Evolutionary conservation across 2,329 filamentous ascomycete genomes (phyloP).

Genomic region (Alternaria rosae): DNA sequence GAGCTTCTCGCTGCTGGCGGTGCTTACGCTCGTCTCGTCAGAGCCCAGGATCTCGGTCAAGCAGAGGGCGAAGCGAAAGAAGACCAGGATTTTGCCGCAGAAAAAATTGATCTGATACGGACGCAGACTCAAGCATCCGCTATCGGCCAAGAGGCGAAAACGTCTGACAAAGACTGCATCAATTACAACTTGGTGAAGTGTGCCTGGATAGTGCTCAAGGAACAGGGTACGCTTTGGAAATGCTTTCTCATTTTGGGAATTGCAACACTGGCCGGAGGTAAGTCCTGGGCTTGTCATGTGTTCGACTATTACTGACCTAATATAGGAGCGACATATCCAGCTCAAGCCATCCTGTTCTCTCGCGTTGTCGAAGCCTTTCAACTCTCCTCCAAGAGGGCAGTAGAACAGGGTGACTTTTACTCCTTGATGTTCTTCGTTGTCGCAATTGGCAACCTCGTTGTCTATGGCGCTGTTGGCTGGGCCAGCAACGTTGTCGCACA

Average conservation of each 20-base stretch:
- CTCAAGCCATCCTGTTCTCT: conserved; percentile 60
- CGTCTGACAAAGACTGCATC: conserved; percentile 29
- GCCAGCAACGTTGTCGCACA: conserved; percentile 56
- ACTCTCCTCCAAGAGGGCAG: conserved; percentile 48
- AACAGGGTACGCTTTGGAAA: conserved; percentile 50
- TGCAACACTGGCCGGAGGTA: conserved; percentile 44
- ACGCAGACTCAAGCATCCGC: conserved; percentile 41
- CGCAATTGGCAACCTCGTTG: conserved; percentile 55
- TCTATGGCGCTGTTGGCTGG: conserved; percentile 58
- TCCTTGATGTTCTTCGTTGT: conserved; percentile 65
- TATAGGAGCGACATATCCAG: conserved; percentile 55
- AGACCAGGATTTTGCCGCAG: conserved; percentile 24
- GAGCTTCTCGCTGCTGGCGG: conserved; percentile 73
- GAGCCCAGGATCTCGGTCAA: conserved; percentile 56
- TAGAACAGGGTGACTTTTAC: conserved; percentile 58
- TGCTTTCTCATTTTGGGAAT: conserved; percentile 36
- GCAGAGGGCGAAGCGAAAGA: conserved; percentile 24
- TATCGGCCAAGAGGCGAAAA: conserved; percentile 28
- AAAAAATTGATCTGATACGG: conserved; percentile 30
- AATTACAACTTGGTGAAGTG: conserved; percentile 41
- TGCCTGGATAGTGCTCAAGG: conserved; percentile 38
- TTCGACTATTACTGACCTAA: conserved; percentile 7
- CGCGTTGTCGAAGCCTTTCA: conserved; percentile 59
- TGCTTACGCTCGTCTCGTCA: conserved; percentile 77
- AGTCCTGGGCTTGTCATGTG: neutral